A percentile compares a stretch with the other conserved stretches of the same genome.
Evolutionary conservation across 176 grass and related monocot species (phyloP).

Genomic region (Oryza coarctata): DNA sequence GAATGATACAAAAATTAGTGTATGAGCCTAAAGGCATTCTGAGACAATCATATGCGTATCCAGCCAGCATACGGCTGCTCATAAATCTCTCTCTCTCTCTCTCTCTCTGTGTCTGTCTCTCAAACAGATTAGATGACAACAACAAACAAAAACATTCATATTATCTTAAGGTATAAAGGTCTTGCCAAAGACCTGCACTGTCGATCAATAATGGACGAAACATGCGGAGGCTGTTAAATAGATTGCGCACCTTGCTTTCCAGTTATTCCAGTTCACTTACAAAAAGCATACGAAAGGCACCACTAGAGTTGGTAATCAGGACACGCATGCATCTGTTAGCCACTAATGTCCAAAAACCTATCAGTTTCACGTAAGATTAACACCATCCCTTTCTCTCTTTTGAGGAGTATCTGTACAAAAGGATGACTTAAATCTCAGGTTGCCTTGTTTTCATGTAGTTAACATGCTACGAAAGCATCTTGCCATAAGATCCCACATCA

Average conservation of each 20-base stretch:
- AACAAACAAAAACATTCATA: conserved; percentile 14
- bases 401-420: conserved; percentile 24
- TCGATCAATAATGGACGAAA: conserved; percentile 41
- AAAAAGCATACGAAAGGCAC: conserved; percentile 20
- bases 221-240: conserved; percentile 39
- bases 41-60: not conserved
- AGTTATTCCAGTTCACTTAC: conserved; percentile 53
- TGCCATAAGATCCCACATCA: conserved; percentile 25
- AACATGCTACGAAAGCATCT: conserved; percentile 5
- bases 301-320: conserved; percentile 35
- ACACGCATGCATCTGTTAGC: conserved; percentile 2
- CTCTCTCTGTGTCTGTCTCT: too few species aligned
- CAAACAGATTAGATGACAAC: conserved; percentile 34
- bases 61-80: not conserved
- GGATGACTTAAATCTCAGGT: conserved; percentile 30
- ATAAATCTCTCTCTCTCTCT: too few species aligned
- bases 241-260: conserved; percentile 26
- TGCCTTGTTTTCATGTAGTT: conserved; percentile 28
- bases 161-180: conserved; percentile 31
- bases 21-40: not conserved
- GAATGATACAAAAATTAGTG: conserved; percentile 1
- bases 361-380: conserved; percentile 30
- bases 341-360: conserved; percentile 35
- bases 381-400: conserved; percentile 30
- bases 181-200: conserved; percentile 21